These are phyloP conservation scores for Groenewaldozyma auringiensis DNA, from an alignment of 1,139 yeast genomes.

Conservation along the genomic window DNA sequence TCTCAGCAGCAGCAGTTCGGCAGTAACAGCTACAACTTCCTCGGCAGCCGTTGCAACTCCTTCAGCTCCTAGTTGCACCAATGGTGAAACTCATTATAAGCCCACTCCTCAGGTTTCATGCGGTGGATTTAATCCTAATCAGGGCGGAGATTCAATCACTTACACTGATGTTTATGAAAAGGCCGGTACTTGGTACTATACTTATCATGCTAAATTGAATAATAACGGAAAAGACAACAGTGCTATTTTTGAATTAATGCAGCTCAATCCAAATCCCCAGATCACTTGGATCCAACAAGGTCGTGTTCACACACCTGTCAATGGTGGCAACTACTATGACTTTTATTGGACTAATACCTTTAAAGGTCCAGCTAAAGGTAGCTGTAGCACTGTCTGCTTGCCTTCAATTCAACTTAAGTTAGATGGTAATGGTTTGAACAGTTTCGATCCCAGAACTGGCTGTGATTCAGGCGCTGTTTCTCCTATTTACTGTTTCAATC, in stretches of 20 bases:
- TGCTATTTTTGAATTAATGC: not conserved
- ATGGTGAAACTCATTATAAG: not conserved
- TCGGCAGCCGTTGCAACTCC: not conserved
- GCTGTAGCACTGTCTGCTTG: not conserved
- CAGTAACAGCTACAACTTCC: not conserved
- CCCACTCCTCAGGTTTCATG: constrained; percentile 5
- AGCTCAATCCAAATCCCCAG: not conserved
- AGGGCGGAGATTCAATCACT: not conserved
- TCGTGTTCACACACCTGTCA: constrained; percentile 1
- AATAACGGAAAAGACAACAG: constrained; percentile 2
- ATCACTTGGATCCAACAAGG: not conserved
- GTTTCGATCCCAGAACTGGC: constrained; percentile 2
- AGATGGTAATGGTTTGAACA: constrained; percentile 1
- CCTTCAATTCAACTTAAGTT: constrained; percentile 3
- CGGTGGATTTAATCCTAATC: constrained; percentile 5
- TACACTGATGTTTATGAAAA: not conserved
- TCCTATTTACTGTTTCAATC: constrained; percentile 3
- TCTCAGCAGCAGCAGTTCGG: constrained; percentile 2
- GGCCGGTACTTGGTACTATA: not conserved
- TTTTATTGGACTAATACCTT: not conserved
- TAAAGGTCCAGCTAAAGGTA: not conserved
- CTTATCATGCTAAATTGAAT: not conserved
- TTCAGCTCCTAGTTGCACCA: not conserved
- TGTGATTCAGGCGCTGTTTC: constrained; percentile 5
- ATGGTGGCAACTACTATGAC: constrained; percentile 3